Percentiles rank a stretch among this genome's conserved stretches.
These are phyloP conservation scores for Sphaerostilbella broomeana DNA, from an alignment of 2,329 filamentous ascomycete species.

Conservation along the genomic window DNA sequence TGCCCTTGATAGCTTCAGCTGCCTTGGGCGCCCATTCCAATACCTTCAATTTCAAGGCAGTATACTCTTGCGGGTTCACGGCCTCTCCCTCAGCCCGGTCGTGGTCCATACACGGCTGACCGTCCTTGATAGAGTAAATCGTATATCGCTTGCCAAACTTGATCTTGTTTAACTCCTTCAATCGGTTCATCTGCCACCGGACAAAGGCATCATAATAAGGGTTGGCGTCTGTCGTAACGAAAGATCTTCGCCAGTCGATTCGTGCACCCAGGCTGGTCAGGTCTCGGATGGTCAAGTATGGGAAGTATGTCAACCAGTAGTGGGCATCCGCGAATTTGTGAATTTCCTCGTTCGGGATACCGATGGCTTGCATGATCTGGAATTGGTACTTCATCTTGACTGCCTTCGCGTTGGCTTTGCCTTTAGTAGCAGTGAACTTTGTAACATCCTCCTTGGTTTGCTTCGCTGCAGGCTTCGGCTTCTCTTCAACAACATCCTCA, in stretches of 20 bases:
- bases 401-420: slow-evolving; percentile 83
- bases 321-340: slow-evolving; percentile 87
- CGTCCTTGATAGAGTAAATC: slow-evolving; percentile 58
- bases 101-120: slow-evolving; percentile 43
- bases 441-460: slow-evolving; percentile 73
- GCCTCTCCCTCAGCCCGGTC: slow-evolving; percentile 41
- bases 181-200: slow-evolving; percentile 91
- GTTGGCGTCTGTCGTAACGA: slow-evolving; percentile 94
- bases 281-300: slow-evolving; percentile 54
- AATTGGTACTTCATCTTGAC: slow-evolving; percentile 94
- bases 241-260: slow-evolving; percentile 87
- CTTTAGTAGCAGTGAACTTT: slow-evolving; percentile 89
- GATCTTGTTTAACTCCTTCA: slow-evolving; percentile 86
- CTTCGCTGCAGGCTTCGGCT: slow-evolving; percentile 49
- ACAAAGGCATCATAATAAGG: slow-evolving; percentile 95
- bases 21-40: slow-evolving; percentile 81
- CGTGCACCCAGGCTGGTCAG: slow-evolving; percentile 76
- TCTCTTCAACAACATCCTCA: slow-evolving; percentile 43
- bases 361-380: slow-evolving; percentile 89
- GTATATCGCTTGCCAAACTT: slow-evolving; percentile 91
- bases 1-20: slow-evolving; percentile 63
- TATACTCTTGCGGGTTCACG: slow-evolving; percentile 81
- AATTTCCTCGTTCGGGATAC: slow-evolving; percentile 81
- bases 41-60: slow-evolving; percentile 83
- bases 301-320: slow-evolving; percentile 90